These are phyloP conservation scores for Pichia terricola DNA, from an alignment of 1,139 yeast species.

Conservation along the genomic window DNA sequence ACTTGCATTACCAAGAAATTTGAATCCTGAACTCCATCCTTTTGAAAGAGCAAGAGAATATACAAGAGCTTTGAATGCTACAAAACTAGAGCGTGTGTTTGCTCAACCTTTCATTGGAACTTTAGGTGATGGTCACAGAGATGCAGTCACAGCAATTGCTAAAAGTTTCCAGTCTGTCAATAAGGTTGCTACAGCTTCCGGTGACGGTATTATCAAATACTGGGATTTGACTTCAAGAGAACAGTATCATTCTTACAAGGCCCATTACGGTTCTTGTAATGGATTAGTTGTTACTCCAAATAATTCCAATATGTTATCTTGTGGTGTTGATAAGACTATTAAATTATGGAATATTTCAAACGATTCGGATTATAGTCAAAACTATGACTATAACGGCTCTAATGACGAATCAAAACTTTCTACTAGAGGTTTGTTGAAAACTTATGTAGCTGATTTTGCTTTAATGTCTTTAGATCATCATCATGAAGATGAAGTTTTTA, in stretches of 20 bases:
- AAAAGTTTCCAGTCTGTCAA: slow-evolving; percentile 63
- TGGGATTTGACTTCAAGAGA: slow-evolving; percentile 79
- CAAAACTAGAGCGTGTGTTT: slow-evolving; percentile 91
- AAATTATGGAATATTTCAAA: slow-evolving; percentile 68
- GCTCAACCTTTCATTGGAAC: slow-evolving; percentile 97
- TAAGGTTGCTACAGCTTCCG: slow-evolving; percentile 83
- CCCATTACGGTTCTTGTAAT: slow-evolving; percentile 84
- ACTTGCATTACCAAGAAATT: slow-evolving; percentile 76
- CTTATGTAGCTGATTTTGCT: slow-evolving; percentile 77
- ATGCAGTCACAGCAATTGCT: slow-evolving; percentile 88
- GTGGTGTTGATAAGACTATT: slow-evolving; percentile 86
- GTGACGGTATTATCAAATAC: slow-evolving; percentile 88
- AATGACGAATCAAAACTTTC: slow-evolving; percentile 21
- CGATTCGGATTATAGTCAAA: slow-evolving; percentile 26
- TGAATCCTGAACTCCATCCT: slow-evolving; percentile 93
- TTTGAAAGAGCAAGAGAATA: slow-evolving; percentile 96
- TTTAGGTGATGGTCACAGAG: slow-evolving; percentile 88
- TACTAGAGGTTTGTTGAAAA: slow-evolving; percentile 49
- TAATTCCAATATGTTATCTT: slow-evolving; percentile 53
- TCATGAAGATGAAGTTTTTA: slow-evolving; percentile 60
- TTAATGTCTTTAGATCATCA: slow-evolving; percentile 86
- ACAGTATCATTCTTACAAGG: slow-evolving; percentile 70
- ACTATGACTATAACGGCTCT: slow-evolving; percentile 24
- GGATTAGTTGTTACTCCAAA: slow-evolving; percentile 77
- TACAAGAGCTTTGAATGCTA: slow-evolving; percentile 88